Conservation (phyloP, 2,329 filamentous ascomycete genomes). For the Pseudogymnoascus sp. region DNA sequence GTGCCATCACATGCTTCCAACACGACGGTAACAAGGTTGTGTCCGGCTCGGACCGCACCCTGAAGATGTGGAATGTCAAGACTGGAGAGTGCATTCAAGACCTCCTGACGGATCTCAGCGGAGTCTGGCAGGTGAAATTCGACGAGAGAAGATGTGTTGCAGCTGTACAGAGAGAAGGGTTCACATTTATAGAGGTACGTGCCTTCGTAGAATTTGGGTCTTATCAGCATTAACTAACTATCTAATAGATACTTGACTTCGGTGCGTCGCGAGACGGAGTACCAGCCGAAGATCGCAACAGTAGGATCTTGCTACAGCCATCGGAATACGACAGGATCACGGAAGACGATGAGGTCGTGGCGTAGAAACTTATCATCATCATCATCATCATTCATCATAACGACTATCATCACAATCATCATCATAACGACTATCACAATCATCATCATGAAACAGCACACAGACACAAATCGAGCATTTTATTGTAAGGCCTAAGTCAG, state of each 20-base stretch:
- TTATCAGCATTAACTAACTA: slow-evolving; percentile 29
- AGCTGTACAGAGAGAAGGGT: slow-evolving; percentile 83
- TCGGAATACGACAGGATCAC: background rate
- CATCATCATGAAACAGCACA: background rate
- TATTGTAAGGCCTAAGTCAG: background rate
- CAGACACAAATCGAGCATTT: background rate
- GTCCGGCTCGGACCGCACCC: slow-evolving; percentile 85
- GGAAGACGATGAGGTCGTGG: slow-evolving; percentile 10
- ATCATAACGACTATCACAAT: background rate
- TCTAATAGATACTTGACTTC: slow-evolving; percentile 82
- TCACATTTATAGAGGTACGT: slow-evolving; percentile 93
- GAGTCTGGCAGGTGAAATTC: slow-evolving; percentile 99
- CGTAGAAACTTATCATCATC: background rate
- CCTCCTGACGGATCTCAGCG: slow-evolving; percentile 83
- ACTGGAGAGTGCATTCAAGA: slow-evolving; percentile 91
- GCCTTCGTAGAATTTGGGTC: background rate
- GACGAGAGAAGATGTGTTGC: slow-evolving; percentile 92
- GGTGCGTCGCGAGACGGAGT: slow-evolving; percentile 87
- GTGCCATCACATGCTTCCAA: slow-evolving; percentile 97
- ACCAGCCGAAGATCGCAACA: slow-evolving; percentile 68
- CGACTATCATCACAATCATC: background rate
- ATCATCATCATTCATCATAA: background rate
- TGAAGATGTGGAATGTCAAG: slow-evolving; percentile 98
- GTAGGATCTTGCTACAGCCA: slow-evolving; percentile 57
- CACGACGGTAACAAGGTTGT: slow-evolving; percentile 96